Percentiles rank a stretch among this genome's conserved stretches.
These are phyloP conservation scores for Perkinsus chesapeaki DNA, from an alignment of 169 alveolate species.

Conservation along the genomic window DNA sequence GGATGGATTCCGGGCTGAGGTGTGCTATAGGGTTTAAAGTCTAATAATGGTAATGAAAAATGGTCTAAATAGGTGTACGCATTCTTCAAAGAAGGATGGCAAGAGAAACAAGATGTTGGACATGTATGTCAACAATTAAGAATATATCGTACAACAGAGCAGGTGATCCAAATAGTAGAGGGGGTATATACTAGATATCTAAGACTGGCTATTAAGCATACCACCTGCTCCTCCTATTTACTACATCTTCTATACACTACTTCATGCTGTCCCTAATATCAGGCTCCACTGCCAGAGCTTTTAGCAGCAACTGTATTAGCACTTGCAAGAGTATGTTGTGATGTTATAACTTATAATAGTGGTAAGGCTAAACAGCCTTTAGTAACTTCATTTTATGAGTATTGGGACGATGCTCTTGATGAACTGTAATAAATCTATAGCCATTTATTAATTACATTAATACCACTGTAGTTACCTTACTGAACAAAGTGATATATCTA, in stretches of 20 bases:
- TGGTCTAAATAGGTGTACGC: neutral
- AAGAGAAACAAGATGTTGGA: neutral
- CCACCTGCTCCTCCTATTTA: no score
- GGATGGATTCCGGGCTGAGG: neutral
- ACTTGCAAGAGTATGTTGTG: neutral
- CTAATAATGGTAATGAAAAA: no score
- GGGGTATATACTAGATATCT: no score
- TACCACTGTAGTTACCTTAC: neutral
- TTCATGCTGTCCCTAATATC: no score
- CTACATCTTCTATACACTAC: no score
- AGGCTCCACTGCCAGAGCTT: neutral
- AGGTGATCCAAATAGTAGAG: no score
- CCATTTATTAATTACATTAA: neutral
- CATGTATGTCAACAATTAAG: neutral
- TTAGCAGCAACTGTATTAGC: neutral
- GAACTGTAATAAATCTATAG: neutral
- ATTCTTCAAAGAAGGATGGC: neutral
- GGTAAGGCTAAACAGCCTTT: neutral
- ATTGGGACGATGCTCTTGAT: neutral
- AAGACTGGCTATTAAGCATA: no score
- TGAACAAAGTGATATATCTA: neutral
- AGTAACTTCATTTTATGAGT: neutral
- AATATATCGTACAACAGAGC: neutral
- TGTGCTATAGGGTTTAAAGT: neutral
- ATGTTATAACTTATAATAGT: neutral